phyloP scores from a whole-genome alignment of 73 alveolate genomes.

The Tetrahymena malaccensis region DNA sequence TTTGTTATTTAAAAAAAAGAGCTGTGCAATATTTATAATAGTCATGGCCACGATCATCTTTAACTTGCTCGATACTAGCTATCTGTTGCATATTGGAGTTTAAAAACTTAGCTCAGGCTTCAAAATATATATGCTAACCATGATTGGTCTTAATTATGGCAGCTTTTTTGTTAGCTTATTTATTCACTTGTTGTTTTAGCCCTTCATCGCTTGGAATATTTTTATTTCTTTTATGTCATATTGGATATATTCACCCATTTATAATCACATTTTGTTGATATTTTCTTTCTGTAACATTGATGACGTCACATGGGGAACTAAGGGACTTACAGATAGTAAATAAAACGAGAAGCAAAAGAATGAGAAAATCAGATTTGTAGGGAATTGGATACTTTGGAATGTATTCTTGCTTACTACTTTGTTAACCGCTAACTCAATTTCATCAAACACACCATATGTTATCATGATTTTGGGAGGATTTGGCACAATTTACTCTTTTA shows the following conservation, averaged over 20 bases:
- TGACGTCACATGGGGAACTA: conserved; percentile 44
- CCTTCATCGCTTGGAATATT: not conserved
- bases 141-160: not conserved
- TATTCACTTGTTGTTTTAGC: not conserved
- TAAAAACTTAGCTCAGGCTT: not conserved
- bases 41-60: not conserved
- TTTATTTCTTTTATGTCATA: not conserved
- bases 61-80: not conserved
- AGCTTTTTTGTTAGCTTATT: not conserved
- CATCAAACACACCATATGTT: not conserved
- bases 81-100: not conserved
- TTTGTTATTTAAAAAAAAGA: not conserved
- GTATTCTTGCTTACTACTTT: not conserved
- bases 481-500: not conserved
- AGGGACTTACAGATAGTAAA: conserved; percentile 3
- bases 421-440: not conserved
- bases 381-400: not conserved
- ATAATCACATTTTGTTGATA: conserved; percentile 11
- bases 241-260: conserved; percentile 10
- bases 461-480: not conserved
- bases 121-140: not conserved
- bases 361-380: not conserved
- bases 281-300: conserved; percentile 36
- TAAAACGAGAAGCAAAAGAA: not conserved
- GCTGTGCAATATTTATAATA: not conserved